These are phyloP conservation scores for Fusarium subtropicale DNA, from an alignment of 2,329 filamentous ascomycete species.

Conservation along the genomic window DNA sequence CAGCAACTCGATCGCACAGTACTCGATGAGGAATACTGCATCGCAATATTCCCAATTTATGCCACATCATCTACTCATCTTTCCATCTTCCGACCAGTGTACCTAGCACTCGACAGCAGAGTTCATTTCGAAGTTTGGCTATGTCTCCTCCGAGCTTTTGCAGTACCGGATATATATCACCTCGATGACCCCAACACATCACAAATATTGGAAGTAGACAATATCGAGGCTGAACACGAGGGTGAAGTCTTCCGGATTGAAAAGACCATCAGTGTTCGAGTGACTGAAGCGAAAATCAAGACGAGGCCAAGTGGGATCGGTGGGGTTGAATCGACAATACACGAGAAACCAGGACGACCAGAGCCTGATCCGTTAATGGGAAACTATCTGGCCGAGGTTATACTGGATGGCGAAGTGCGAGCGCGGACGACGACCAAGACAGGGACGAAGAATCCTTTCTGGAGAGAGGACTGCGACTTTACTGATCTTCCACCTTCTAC, in stretches of 20 bases:
- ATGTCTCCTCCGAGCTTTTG: slow-evolving; percentile 89
- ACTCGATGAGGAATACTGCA: slow-evolving; percentile 90
- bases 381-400: slow-evolving; percentile 82
- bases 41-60: slow-evolving; percentile 96
- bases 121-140: slow-evolving; percentile 99
- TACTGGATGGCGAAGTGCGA: slow-evolving; percentile 82
- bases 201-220: slow-evolving; percentile 56
- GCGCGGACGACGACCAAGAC: slow-evolving; percentile 79
- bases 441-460: slow-evolving; percentile 80
- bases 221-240: slow-evolving; percentile 55
- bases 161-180: slow-evolving; percentile 90
- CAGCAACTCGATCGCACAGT: slow-evolving; percentile 92
- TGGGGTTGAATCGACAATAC: slow-evolving; percentile 30
- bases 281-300: slow-evolving; percentile 73
- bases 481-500: slow-evolving; percentile 76
- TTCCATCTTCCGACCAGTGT: slow-evolving; percentile 86
- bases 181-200: slow-evolving; percentile 59
- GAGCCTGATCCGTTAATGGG: slow-evolving; percentile 64
- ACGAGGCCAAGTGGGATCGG: slow-evolving; percentile 46
- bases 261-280: slow-evolving; percentile 67
- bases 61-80: slow-evolving; percentile 77
- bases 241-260: slow-evolving; percentile 70
- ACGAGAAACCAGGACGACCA: slow-evolving; percentile 37
- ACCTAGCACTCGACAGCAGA: slow-evolving; percentile 85
- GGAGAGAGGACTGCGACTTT: slow-evolving; percentile 85